phyloP scores from a whole-genome alignment of 495 filamentous ascomycete species.

The Cetradonia linearis region DNA sequence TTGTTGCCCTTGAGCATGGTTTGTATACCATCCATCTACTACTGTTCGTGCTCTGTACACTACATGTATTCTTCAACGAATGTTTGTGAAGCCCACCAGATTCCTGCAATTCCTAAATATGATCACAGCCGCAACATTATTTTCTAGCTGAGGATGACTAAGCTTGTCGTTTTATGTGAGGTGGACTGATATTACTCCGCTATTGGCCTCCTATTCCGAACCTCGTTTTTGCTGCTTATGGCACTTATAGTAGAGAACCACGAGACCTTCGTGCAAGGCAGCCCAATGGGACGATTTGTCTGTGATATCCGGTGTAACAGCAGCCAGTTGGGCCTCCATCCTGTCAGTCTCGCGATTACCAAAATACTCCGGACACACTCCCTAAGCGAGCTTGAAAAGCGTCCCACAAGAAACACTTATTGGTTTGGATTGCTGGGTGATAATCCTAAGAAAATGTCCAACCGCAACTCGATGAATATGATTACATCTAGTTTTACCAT shows the following conservation, averaged over 20 bases:
- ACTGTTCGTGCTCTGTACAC: slow-evolving; percentile 9
- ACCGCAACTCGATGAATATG: no score
- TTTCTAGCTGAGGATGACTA: neutral
- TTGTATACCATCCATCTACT: slow-evolving; percentile 9
- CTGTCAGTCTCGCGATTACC: neutral
- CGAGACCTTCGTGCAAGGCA: neutral
- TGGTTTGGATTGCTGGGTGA: no score
- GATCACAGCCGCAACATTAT: neutral
- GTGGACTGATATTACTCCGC: neutral
- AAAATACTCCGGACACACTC: no score
- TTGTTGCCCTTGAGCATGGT: neutral
- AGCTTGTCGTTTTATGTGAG: neutral
- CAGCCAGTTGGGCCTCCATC: neutral
- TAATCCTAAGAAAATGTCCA: no score
- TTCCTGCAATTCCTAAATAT: neutral
- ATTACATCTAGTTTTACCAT: no score
- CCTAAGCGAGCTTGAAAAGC: no score
- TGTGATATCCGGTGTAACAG: neutral
- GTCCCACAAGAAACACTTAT: no score
- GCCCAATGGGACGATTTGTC: neutral
- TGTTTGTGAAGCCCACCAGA: neutral
- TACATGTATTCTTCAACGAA: slow-evolving; percentile 14
- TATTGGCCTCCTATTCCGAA: neutral
- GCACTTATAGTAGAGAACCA: neutral
- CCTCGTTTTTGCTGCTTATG: neutral